phyloP scores from a whole-genome alignment of 805 yeast genomes.

The Saccharomycopsis sp. region DNA sequence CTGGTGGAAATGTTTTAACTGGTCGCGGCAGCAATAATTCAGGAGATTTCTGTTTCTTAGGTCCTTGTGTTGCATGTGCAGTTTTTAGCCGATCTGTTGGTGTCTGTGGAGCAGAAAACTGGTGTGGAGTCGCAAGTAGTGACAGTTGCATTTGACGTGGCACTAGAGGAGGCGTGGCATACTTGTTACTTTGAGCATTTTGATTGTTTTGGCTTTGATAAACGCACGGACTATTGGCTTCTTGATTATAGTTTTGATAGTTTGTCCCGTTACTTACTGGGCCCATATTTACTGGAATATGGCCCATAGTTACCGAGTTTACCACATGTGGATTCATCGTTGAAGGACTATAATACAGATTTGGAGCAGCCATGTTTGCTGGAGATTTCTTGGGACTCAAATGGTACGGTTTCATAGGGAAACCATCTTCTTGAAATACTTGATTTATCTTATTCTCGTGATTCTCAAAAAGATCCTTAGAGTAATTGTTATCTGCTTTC shows the following conservation, averaged over 20 bases:
- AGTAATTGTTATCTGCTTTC: neutral
- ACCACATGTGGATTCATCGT: too few species aligned
- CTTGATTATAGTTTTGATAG: neutral
- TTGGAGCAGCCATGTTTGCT: neutral
- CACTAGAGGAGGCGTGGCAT: neutral
- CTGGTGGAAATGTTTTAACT: neutral
- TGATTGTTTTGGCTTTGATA: too few species aligned
- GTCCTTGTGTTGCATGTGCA: neutral
- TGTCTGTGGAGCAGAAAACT: neutral
- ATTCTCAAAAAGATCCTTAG: too few species aligned
- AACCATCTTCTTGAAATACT: neutral
- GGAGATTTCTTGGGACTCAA: neutral
- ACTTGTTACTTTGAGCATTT: too few species aligned
- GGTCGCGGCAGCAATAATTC: neutral
- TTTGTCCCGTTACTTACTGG: neutral
- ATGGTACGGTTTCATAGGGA: slow-evolving; percentile 1
- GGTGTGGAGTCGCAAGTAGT: neutral
- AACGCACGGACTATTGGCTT: neutral
- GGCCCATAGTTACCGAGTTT: neutral
- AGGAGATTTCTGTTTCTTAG: neutral
- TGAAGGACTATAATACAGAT: neutral
- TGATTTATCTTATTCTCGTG: too few species aligned
- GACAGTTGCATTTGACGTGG: neutral
- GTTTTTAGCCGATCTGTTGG: neutral
- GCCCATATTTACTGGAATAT: too few species aligned